These are phyloP conservation scores for Lasiosphaeria hispida DNA, from an alignment of 495 filamentous ascomycete genomes.

Conservation along the genomic window DNA sequence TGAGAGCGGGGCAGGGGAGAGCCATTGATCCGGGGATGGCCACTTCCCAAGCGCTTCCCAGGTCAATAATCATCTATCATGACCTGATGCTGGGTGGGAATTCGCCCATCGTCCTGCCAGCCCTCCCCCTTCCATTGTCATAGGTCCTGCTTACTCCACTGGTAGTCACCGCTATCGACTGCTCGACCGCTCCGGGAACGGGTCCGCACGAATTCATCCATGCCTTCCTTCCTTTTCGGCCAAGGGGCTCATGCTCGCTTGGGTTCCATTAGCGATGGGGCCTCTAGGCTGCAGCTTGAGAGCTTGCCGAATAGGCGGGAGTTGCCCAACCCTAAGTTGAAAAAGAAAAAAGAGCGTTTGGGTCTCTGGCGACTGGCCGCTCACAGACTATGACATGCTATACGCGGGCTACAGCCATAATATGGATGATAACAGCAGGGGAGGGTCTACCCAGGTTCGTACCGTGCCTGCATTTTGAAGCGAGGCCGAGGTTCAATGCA, in stretches of 20 bases:
- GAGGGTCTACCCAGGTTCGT: not conserved
- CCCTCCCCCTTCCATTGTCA: too few species aligned
- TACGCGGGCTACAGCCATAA: not conserved
- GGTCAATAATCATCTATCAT: too few species aligned
- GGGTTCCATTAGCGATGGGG: not conserved
- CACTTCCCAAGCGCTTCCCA: too few species aligned
- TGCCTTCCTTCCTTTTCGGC: not conserved
- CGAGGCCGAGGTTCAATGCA: not conserved
- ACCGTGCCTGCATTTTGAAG: not conserved
- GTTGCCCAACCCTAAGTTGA: not conserved
- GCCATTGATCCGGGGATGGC: too few species aligned
- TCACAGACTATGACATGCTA: too few species aligned
- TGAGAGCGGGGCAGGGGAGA: too few species aligned
- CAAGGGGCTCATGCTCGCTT: not conserved
- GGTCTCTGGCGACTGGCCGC: too few species aligned
- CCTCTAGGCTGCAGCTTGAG: not conserved
- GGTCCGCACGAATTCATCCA: not conserved
- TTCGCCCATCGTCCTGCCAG: too few species aligned
- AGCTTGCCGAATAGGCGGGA: not conserved
- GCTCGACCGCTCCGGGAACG: too few species aligned
- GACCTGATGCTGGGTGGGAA: too few species aligned
- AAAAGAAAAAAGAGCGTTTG: not conserved
- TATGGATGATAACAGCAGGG: conserved; percentile 1
- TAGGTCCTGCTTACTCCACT: too few species aligned
- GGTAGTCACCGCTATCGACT: too few species aligned